These are phyloP conservation scores for Gossypium ekmanianum DNA, from an alignment of 345 rosid species.

Conservation along the genomic window DNA sequence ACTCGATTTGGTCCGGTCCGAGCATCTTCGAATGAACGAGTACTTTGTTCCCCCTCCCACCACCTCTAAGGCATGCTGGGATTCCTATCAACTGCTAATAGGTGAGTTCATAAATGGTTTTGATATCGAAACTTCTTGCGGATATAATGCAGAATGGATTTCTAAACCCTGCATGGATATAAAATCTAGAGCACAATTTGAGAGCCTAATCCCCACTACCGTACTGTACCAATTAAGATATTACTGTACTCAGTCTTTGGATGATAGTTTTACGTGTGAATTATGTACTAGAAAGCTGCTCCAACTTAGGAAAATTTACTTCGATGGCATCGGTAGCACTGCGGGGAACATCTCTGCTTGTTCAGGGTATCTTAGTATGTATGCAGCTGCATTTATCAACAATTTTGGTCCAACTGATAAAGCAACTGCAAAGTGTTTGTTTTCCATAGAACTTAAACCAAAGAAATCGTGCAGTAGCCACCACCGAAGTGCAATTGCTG, in stretches of 20 bases:
- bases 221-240: slow-evolving; percentile 22
- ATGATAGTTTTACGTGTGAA: slow-evolving; percentile 18
- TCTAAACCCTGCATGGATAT: slow-evolving; percentile 25
- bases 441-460: slow-evolving; percentile 16
- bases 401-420: slow-evolving; percentile 33
- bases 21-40: slow-evolving; percentile 24
- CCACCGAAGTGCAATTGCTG: slow-evolving; percentile 14
- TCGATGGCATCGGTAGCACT: not conserved
- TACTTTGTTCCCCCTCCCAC: slow-evolving; percentile 32
- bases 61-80: slow-evolving; percentile 27
- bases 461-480: not conserved
- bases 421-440: slow-evolving; percentile 34
- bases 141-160: slow-evolving; percentile 27
- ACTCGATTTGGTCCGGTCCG: slow-evolving; percentile 30
- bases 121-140: slow-evolving; percentile 29
- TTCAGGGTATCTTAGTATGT: slow-evolving; percentile 26
- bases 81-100: slow-evolving; percentile 20
- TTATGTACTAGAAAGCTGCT: slow-evolving; percentile 27
- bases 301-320: slow-evolving; percentile 9
- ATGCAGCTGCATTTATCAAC: slow-evolving; percentile 37
- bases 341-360: slow-evolving; percentile 22
- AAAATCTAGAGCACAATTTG: slow-evolving; percentile 30
- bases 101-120: slow-evolving; percentile 20
- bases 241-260: slow-evolving; percentile 30
- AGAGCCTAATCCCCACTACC: slow-evolving; percentile 27